A percentile compares a stretch with the other conserved stretches of the same genome.
Conservation (phyloP, 83 land plant species). For the Picea abies region DNA sequence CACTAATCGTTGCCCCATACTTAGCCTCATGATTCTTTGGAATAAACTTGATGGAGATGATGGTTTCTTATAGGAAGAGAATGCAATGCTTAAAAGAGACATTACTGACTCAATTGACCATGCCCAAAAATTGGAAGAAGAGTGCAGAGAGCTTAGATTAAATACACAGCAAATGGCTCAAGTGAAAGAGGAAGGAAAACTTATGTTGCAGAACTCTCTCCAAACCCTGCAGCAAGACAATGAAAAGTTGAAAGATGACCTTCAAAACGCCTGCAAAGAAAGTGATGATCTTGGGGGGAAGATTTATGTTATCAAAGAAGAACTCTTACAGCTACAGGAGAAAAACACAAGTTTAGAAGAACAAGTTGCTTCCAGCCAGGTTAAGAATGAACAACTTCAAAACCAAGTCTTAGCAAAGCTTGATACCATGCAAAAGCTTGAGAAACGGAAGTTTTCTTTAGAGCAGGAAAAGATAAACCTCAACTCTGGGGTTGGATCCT, state of each 20-base stretch:
- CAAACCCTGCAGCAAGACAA: too few relatives aligned
- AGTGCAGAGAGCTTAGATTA: too few relatives aligned
- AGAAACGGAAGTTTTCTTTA: neutral
- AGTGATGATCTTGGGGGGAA: neutral
- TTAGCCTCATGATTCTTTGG: too few relatives aligned
- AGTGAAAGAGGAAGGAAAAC: neutral
- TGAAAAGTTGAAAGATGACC: too few relatives aligned
- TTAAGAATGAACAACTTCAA: slow-evolving; percentile 11
- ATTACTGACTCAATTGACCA: neutral
- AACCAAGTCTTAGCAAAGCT: slow-evolving; percentile 1
- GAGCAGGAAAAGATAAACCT: slow-evolving; percentile 2
- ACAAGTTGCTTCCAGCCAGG: neutral
- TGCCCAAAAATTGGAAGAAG: too few relatives aligned
- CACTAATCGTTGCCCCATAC: too few relatives aligned
- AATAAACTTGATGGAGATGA: slow-evolving; percentile 1
- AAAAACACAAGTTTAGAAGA: slow-evolving; percentile 4
- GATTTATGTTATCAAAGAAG: neutral
- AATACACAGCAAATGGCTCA: too few relatives aligned
- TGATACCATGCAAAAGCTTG: slow-evolving; percentile 5
- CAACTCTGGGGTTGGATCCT: neutral
- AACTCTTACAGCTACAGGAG: slow-evolving; percentile 11
- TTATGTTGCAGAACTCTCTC: slow-evolving; percentile 11
- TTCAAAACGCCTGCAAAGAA: neutral
- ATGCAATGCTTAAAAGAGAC: neutral
- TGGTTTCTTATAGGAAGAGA: neutral